phyloP scores from a whole-genome alignment of 257 asterid species.

The Solanum lycopersicoides region DNA sequence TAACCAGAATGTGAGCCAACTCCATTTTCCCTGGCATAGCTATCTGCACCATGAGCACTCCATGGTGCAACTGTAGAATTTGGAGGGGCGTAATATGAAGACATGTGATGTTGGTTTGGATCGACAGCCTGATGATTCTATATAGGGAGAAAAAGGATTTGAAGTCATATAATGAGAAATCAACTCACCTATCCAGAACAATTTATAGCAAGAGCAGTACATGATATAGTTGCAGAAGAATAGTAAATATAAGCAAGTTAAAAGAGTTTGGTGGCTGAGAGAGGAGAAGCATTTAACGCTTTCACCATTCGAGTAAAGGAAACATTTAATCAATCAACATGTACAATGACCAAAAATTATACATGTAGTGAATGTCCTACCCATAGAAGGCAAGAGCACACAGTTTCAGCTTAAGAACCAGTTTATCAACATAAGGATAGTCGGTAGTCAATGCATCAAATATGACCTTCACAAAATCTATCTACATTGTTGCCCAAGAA shows the following conservation, averaged over 20 bases:
- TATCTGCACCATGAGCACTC: constrained; percentile 42
- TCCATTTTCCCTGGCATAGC: constrained; percentile 57
- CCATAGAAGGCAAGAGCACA: neutral
- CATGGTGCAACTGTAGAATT: constrained; percentile 48
- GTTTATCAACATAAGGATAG: neutral
- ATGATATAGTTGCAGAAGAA: neutral
- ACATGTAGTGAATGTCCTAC: neutral
- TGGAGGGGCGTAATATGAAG: constrained; percentile 52
- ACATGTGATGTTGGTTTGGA: constrained; percentile 39
- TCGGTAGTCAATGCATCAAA: neutral
- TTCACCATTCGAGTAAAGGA: neutral
- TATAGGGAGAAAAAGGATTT: constrained; percentile 2
- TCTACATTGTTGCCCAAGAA: neutral
- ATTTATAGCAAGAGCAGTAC: neutral
- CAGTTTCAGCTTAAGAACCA: neutral
- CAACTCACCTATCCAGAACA: neutral
- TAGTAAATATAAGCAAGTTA: neutral
- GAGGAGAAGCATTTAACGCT: neutral
- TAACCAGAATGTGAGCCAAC: constrained; percentile 40
- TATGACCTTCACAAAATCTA: neutral
- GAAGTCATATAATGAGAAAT: constrained; percentile 1
- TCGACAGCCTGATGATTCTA: constrained; percentile 55
- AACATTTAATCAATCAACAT: neutral
- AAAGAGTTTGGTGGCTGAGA: neutral
- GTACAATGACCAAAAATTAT: neutral